Conservation (phyloP, 2,329 filamentous ascomycete species). For the Xylariaceae sp. region DNA sequence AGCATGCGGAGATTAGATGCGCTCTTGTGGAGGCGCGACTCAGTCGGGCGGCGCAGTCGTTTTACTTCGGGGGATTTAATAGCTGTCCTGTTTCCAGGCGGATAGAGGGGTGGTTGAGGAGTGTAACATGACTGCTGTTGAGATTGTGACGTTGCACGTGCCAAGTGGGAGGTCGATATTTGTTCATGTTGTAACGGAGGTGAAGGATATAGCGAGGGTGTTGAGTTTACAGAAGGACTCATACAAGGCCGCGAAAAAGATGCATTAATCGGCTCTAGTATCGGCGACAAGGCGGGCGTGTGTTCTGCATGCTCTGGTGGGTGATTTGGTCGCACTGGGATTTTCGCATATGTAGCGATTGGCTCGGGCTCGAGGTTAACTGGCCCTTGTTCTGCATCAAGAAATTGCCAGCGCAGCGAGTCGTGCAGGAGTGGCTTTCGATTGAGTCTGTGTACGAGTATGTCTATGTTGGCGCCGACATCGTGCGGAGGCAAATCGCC, state of each 20-base stretch:
- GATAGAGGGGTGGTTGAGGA: neutral
- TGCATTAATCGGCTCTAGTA: neutral
- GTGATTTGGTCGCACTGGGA: slow-evolving; percentile 2
- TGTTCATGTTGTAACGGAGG: slow-evolving; percentile 3
- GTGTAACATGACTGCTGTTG: neutral
- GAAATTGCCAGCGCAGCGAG: slow-evolving; percentile 8
- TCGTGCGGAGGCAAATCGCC: slow-evolving; percentile 2
- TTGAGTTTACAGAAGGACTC: slow-evolving; percentile 8
- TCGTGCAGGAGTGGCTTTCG: slow-evolving; percentile 13
- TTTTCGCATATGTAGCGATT: neutral
- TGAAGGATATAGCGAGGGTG: slow-evolving; percentile 2
- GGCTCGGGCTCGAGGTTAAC: neutral
- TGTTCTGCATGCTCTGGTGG: neutral
- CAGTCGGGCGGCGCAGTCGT: slow-evolving; percentile 10
- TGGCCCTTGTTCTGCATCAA: neutral
- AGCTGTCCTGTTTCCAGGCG: neutral
- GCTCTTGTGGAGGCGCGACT: slow-evolving; percentile 14
- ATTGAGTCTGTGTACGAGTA: slow-evolving; percentile 11
- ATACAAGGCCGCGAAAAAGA: neutral
- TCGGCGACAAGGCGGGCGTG: slow-evolving; percentile 9
- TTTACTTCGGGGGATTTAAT: slow-evolving; percentile 4
- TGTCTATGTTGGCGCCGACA: slow-evolving; percentile 9
- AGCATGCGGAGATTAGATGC: slow-evolving; percentile 19
- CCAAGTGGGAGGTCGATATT: no score
- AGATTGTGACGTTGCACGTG: neutral